Base-by-base conservation (phyloP, 345 rosid species). In the Microcos paniculata region DNA sequence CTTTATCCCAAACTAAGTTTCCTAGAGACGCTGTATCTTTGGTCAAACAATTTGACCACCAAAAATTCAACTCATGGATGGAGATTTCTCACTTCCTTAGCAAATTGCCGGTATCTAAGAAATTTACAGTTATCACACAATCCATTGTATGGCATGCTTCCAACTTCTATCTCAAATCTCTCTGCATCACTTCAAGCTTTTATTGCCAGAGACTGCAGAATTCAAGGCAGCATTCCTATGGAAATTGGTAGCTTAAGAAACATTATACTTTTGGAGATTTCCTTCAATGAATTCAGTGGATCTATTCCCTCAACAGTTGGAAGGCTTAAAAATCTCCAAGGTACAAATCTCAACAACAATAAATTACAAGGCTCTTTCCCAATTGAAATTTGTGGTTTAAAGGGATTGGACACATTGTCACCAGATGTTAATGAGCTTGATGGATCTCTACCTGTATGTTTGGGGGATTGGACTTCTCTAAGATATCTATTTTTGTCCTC, bases 201-300 rank as follows among this genome's bases (percentile, higher is more conserved):
- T 5, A 1, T 2, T 38, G 24, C 42, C 2, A 4, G 0, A 19
- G 18, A 14, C 2, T 71, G 71, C 70, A 30, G 52, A 52, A 30
- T 77, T 8, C 18, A 19, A 4, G 76, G 80, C 18, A 43, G 9
- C 19, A 77, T 77, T 62, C 80, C 71, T 0, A 15, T 4, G n/a
- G 76, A 71, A 62, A 26, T 77, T 8, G 42, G 75, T 4, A 77
- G 19, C 18, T 70, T 77, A n/a, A 72, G 48, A 21, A 72, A 24
- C 31, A 2, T 64, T 6, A 30, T 23, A 0, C 0, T 0, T 3
- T 33, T 78, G 35, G 33, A 11, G 18, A 63, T 78, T 46, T 6
- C 0, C 0, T 0, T 5, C 3, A 78, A 78, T 33, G 56, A 55
- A 6, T 45, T 78, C 0, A 18, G 11, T 21, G 51, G 77, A 24